These are phyloP conservation scores for Mastigamoeba balamuthi DNA, from an alignment of 78 protist genomes.

Conservation along the genomic window DNA sequence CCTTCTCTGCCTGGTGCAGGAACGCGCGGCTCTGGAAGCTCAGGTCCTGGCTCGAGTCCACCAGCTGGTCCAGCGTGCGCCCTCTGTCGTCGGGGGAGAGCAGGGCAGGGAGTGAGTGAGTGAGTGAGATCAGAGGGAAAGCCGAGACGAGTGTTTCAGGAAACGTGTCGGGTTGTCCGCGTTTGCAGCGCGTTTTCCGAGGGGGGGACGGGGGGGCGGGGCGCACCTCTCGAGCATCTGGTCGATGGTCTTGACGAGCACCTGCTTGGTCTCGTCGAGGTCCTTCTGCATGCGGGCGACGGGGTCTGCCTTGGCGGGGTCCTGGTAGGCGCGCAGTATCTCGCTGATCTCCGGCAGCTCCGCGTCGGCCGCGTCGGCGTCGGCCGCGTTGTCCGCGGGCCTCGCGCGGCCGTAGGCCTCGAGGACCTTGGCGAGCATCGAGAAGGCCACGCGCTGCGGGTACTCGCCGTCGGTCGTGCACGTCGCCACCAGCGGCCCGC, in stretches of 20 bases:
- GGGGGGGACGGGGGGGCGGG: too few species aligned
- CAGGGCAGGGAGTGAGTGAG: too few species aligned
- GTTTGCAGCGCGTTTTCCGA: too few species aligned
- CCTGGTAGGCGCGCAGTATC: conserved; percentile 10
- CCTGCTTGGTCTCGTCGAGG: conserved; percentile 33
- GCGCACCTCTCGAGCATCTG: not conserved
- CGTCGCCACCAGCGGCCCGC: not conserved
- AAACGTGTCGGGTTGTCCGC: too few species aligned
- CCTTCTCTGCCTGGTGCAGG: not conserved
- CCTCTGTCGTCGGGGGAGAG: too few species aligned
- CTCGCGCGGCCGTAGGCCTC: not conserved
- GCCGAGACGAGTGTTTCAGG: too few species aligned
- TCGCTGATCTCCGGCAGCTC: not conserved
- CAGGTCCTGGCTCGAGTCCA: not conserved
- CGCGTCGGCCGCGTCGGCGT: not conserved
- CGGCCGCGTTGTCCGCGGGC: not conserved
- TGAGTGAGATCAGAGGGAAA: too few species aligned
- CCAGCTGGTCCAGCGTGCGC: too few species aligned
- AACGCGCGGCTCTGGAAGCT: not conserved
- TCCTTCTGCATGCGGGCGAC: conserved; percentile 10
- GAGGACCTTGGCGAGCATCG: not conserved
- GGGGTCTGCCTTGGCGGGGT: conserved; percentile 33
- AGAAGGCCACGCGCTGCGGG: conserved; percentile 33
- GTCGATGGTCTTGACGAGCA: conserved; percentile 1
- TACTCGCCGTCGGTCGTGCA: conserved; percentile 19